Evolutionary conservation across 2,329 filamentous ascomycete genomes (phyloP), one percentile per base, ranked within the genome.

Genomic region (Neoscytalidium dimidiatum): DNA sequence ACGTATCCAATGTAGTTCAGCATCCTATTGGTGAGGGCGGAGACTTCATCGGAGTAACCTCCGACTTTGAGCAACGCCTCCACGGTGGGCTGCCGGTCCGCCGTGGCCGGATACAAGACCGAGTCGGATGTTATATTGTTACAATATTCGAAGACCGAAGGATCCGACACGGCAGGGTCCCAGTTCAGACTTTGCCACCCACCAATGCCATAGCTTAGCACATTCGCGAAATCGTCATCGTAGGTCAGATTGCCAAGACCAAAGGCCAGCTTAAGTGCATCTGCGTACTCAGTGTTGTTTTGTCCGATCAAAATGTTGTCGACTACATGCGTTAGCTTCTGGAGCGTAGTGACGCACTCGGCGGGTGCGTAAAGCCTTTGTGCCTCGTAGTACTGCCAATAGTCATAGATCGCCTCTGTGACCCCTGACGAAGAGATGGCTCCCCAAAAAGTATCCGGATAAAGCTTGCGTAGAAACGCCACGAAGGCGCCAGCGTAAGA

Each of bases 401-500:
- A 94, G 70, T 95, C 91, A 68, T 87, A 88, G 64, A 95, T 90
- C 3, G 91, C 91, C 66, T 86, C 85, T 0, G 90, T 91, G 0
- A 95, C 91, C 0, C 90, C 92, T 0, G 91, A 94, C 0, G 90
- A 93, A 0, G 90, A 89, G 57, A 96, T 94, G 4, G 89, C 86
- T 61, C 86, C 92, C 84, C 86, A 94, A 77, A 90, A 95, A 7
- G 90, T 79, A 33, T 94, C 88, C 0, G 92, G 92, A 74, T 96
- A 96, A 17, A 89, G 74, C 65, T 90, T 88, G 33, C 92, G 87
- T 41, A 92, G 77, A 70, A 96, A 90, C 0, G 92, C 91, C 57
- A 88, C 90, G 69, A 94, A 90, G 0, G 88, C 89, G 2, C 92
- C 92, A 0, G 92, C 91, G 72, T 96, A 96, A 0, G 90, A 93